phyloP scores from a whole-genome alignment of 371 early-diverging fungal genomes.

The Mortierella sp. region DNA sequence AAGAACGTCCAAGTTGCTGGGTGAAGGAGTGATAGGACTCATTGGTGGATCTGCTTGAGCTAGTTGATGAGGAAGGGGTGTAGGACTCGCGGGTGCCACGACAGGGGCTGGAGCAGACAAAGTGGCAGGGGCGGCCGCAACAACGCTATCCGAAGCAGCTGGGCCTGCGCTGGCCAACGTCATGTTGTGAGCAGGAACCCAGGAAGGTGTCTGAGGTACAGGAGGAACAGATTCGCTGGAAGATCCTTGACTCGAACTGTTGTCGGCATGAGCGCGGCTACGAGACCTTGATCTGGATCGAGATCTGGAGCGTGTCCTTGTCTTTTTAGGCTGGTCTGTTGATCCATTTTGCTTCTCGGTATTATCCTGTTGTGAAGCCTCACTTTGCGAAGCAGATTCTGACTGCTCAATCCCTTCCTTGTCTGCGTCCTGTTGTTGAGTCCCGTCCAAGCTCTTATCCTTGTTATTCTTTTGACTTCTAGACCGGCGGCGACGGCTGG shows the following conservation, averaged over 20 bases:
- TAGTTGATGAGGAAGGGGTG: not conserved
- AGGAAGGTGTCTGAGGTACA: conserved; percentile 56
- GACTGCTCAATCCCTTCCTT: conserved; percentile 13
- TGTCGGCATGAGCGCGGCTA: conserved; percentile 34
- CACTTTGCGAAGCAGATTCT: not conserved
- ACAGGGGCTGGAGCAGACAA: conserved; percentile 15
- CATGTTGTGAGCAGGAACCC: conserved; percentile 54
- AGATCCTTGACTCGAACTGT: conserved; percentile 28
- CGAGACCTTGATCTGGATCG: conserved; percentile 44
- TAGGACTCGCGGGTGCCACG: conserved; percentile 4
- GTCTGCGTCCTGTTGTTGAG: conserved; percentile 14
- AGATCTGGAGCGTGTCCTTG: conserved; percentile 45
- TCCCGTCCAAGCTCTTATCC: conserved; percentile 31
- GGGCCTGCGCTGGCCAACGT: conserved; percentile 14
- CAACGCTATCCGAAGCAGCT: not conserved
- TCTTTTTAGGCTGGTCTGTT: conserved; percentile 39
- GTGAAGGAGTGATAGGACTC: conserved; percentile 16
- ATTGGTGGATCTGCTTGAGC: conserved; percentile 11
- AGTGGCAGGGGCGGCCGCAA: conserved; percentile 10
- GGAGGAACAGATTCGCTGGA: conserved; percentile 47
- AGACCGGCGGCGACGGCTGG: conserved; percentile 48
- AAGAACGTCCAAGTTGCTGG: not conserved
- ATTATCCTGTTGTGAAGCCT: conserved; percentile 6
- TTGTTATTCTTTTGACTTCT: conserved; percentile 38
- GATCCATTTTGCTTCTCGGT: conserved; percentile 11